Base-by-base conservation (phyloP, 78 protist species). In the Diacronema lutheri region DNA sequence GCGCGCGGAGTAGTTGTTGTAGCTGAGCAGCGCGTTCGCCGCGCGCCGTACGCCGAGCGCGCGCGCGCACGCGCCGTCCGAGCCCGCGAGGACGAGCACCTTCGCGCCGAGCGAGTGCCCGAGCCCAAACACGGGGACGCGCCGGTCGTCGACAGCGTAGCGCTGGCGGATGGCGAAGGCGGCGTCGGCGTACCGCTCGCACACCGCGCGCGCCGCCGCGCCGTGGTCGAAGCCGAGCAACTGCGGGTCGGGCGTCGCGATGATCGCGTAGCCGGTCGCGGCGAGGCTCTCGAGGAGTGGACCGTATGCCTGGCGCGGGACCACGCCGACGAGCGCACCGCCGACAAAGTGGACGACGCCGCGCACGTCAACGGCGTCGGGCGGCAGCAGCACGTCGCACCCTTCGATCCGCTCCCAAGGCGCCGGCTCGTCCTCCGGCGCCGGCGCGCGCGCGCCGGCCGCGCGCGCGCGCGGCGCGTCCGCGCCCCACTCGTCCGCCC, bases 71-170 rank as follows among this genome's bases (percentile, higher is more conserved):
- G 10, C 20, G 21, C 37, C 58, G 57, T 71, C 79, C 33, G 58
- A 23, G 20, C 58, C 46, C 23, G 41, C 1, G 12, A 71, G 79
- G 25, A 71, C 25, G 9, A 71, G 79, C 7, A 71, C 6, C 57
- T 71, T 71, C 55, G 79, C 79, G 31, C 79, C 79, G 57, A 71
- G 79, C 31, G 58, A 41, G 57, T 71, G 79, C n/a, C 58, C 79
- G 35, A 38, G 10, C 16, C 79, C 79, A 14, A 71, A 7, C 12
- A 41, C 58, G 0, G 74, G 74, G 20, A 66, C 44, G 44, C 14
- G 23, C 23, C 21, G 21, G 21, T 3, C 25, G 11, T 4, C 25
- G 25, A 58, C 20, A 11, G 25, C 26, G 25, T 4, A 25, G 5
- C 33, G 64, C 64, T 12, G 25, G 25, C 26, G 33, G 66, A 61